phyloP scores from a whole-genome alignment of 768 basidiomycete genomes.

The Hygrophorus russula region DNA sequence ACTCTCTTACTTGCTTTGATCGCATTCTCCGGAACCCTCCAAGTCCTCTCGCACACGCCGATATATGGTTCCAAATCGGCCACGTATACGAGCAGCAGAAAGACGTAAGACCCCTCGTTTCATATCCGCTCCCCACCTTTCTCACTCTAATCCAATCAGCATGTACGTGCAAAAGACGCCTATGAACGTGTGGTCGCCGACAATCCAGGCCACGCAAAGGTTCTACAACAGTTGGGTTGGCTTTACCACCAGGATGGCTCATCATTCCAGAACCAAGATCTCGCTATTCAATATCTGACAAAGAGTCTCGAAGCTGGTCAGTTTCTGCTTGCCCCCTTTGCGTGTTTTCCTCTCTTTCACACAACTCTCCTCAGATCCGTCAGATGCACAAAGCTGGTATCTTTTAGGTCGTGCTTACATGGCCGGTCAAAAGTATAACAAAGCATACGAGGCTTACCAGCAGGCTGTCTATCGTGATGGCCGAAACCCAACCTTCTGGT shows the following conservation, averaged over 20 bases:
- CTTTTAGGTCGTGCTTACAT: constrained; percentile 96
- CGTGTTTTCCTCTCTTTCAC: constrained; percentile 2
- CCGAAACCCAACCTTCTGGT: constrained; percentile 99
- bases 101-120: constrained; percentile 51
- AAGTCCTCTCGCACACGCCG: constrained; percentile 88
- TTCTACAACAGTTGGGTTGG: constrained; percentile 96
- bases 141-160: constrained; percentile 33
- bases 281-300: constrained; percentile 87
- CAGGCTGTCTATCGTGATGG: constrained; percentile 99
- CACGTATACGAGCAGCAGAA: constrained; percentile 97
- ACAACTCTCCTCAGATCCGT: constrained; percentile 48
- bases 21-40: constrained; percentile 95
- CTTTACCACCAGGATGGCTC: constrained; percentile 94
- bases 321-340: constrained; percentile 19
- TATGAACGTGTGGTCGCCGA: constrained; percentile 93
- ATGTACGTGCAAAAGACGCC: constrained; percentile 82
- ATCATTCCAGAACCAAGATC: constrained; percentile 90
- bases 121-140: constrained; percentile 5
- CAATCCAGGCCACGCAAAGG: constrained; percentile 92
- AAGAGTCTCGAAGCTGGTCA: constrained; percentile 90
- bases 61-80: constrained; percentile 99
- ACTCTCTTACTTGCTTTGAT: constrained; percentile 87
- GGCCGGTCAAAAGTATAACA: constrained; percentile 98
- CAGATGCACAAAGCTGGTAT: constrained; percentile 98
- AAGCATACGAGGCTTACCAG: constrained; percentile 98